Conservation (phyloP, 2,329 filamentous ascomycete genomes). For the Colletotrichum tofieldiae region DNA sequence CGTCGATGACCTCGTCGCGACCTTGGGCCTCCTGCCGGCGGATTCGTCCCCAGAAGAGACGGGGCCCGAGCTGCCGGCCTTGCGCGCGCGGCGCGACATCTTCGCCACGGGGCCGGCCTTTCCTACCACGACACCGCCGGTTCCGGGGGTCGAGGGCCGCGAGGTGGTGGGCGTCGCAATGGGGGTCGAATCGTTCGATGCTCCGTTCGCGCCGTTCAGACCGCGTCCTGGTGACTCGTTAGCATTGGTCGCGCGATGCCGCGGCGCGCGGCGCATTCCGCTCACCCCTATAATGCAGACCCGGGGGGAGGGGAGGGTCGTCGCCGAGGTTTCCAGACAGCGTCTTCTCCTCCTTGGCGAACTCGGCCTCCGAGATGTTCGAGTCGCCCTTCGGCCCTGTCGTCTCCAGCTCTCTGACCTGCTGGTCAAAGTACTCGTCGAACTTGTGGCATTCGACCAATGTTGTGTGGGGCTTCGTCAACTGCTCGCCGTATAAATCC, state of each 20-base stretch:
- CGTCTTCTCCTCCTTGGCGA: slow-evolving; percentile 52
- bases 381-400: slow-evolving; percentile 57
- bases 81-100: slow-evolving; percentile 85
- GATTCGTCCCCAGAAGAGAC: slow-evolving; percentile 89
- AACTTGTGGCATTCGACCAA: slow-evolving; percentile 85
- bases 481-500: slow-evolving; percentile 88
- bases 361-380: slow-evolving; percentile 48
- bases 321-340: slow-evolving; percentile 56
- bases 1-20: slow-evolving; percentile 65
- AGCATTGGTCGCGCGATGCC: slow-evolving; percentile 6
- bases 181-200: slow-evolving; percentile 79
- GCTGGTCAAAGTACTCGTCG: slow-evolving; percentile 94
- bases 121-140: slow-evolving; percentile 77
- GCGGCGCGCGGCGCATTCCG: slow-evolving; percentile 6
- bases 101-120: slow-evolving; percentile 84
- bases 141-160: slow-evolving; percentile 81
- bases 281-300: slow-evolving; percentile 43
- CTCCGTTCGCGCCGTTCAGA: slow-evolving; percentile 52
- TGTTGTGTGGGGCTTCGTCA: slow-evolving; percentile 85
- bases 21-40: slow-evolving; percentile 71
- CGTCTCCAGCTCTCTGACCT: slow-evolving; percentile 85
- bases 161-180: slow-evolving; percentile 82
- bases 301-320: slow-evolving; percentile 52
- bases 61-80: slow-evolving; percentile 76
- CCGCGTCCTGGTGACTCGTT: slow-evolving; percentile 49